Evolutionary conservation across 106 monocot genomes (phyloP).

Genomic region (Dioscorea alata): DNA sequence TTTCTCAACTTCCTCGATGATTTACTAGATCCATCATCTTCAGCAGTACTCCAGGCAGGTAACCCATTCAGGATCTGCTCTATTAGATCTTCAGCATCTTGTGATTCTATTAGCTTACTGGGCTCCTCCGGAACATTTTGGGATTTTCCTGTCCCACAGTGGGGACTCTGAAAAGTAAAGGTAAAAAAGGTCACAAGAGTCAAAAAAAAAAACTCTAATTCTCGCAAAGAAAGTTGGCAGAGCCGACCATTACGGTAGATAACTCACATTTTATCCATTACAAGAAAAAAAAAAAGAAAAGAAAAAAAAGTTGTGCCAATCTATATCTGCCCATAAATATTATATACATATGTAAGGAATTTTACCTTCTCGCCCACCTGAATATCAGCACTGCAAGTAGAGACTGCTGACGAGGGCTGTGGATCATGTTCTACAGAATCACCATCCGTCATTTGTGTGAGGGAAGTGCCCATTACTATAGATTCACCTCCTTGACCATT

Average conservation of each 20-base stretch:
- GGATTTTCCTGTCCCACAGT: background rate
- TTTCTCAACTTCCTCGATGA: conserved; percentile 20
- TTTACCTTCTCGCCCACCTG: background rate
- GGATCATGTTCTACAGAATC: background rate
- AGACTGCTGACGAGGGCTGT: background rate
- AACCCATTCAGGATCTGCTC: conserved; percentile 1
- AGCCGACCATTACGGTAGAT: too few relatives aligned
- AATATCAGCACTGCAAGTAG: conserved; percentile 10
- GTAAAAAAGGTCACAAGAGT: background rate
- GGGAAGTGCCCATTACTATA: background rate
- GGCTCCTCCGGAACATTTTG: background rate
- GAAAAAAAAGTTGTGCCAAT: too few relatives aligned
- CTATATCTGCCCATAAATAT: too few relatives aligned
- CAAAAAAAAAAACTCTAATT: background rate
- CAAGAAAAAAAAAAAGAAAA: too few relatives aligned
- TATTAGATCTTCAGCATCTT: conserved; percentile 2
- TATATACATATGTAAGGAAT: too few relatives aligned
- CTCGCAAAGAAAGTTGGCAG: background rate
- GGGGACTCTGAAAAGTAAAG: background rate
- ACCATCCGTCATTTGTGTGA: background rate
- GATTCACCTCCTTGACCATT: too few relatives aligned
- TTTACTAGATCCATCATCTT: conserved; percentile 10
- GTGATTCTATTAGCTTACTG: background rate
- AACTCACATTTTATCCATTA: too few relatives aligned
- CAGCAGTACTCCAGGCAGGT: background rate